Percentiles rank a stretch among this genome's conserved stretches.
Conservation (phyloP, 306 rosid species). For the Gastrolobium bilobum region DNA sequence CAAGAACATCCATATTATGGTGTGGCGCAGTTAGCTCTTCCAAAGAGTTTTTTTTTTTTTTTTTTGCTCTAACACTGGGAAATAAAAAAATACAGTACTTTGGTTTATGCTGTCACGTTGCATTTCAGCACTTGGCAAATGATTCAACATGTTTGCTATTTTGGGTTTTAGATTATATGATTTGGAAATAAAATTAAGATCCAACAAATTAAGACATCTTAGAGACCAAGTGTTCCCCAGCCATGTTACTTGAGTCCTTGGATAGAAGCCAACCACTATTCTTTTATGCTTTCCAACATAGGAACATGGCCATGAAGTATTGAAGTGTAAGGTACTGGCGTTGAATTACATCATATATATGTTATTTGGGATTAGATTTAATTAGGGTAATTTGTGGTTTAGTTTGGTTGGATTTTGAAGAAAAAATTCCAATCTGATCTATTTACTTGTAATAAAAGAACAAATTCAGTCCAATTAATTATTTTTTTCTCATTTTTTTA, state of each 20-base stretch:
- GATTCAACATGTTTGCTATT: constrained; percentile 40
- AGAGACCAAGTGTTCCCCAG: constrained; percentile 48
- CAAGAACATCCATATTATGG: too few species aligned
- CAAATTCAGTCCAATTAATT: too few species aligned
- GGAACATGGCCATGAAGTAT: constrained; percentile 43
- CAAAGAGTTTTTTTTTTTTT: neutral
- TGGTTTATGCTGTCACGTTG: constrained; percentile 7
- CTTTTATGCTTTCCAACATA: constrained; percentile 45
- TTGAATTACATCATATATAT: constrained; percentile 30
- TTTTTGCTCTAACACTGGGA: neutral
- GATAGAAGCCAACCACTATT: constrained; percentile 36
- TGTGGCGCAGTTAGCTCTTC: too few species aligned
- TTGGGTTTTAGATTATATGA: constrained; percentile 7
- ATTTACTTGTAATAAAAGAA: too few species aligned
- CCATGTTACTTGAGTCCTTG: constrained; percentile 50
- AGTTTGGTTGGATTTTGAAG: neutral
- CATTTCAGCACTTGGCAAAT: constrained; percentile 16
- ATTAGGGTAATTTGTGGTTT: neutral
- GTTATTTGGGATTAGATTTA: neutral
- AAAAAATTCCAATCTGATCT: too few species aligned
- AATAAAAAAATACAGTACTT: too few species aligned
- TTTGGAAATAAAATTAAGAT: constrained; percentile 34
- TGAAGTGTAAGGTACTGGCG: neutral
- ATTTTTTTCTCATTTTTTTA: too few species aligned
- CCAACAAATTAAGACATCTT: constrained; percentile 31